These are phyloP conservation scores for Candida coleopterorum DNA, from an alignment of 805 yeast species.

Conservation along the genomic window DNA sequence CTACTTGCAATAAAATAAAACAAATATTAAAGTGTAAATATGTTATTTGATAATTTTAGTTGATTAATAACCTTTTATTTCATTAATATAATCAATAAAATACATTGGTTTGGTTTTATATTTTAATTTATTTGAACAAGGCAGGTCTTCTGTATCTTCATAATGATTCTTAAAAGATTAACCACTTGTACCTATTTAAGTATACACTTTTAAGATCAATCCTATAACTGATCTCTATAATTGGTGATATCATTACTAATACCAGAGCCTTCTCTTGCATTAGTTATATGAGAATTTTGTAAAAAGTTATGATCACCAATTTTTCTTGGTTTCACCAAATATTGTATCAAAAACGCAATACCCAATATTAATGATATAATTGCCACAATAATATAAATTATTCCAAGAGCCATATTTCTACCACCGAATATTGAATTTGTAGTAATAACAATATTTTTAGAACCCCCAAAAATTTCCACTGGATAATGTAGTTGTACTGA, in stretches of 20 bases:
- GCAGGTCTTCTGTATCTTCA: too few relatives aligned
- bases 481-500: constrained; percentile 76
- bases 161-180: too few relatives aligned
- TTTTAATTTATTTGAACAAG: too few relatives aligned
- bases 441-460: constrained; percentile 74
- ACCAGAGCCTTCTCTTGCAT: constrained; percentile 8
- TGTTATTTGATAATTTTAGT: too few relatives aligned
- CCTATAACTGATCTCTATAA: constrained; percentile 21
- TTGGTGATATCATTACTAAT: constrained; percentile 12
- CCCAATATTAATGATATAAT: constrained; percentile 70
- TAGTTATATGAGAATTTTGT: constrained; percentile 17
- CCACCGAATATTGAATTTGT: constrained; percentile 87
- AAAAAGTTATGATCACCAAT: constrained; percentile 73
- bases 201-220: too few relatives aligned
- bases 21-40: too few relatives aligned
- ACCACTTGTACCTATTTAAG: too few relatives aligned
- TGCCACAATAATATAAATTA: constrained; percentile 82
- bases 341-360: constrained; percentile 71
- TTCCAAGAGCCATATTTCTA: constrained; percentile 75
- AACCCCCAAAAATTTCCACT: constrained; percentile 79
- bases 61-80: too few relatives aligned
- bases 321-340: constrained; percentile 77
- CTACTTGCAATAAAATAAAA: too few relatives aligned
- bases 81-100: too few relatives aligned
- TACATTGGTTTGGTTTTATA: too few relatives aligned